phyloP scores from a whole-genome alignment of 768 basidiomycete species.

The Pleurotus platypus region DNA sequence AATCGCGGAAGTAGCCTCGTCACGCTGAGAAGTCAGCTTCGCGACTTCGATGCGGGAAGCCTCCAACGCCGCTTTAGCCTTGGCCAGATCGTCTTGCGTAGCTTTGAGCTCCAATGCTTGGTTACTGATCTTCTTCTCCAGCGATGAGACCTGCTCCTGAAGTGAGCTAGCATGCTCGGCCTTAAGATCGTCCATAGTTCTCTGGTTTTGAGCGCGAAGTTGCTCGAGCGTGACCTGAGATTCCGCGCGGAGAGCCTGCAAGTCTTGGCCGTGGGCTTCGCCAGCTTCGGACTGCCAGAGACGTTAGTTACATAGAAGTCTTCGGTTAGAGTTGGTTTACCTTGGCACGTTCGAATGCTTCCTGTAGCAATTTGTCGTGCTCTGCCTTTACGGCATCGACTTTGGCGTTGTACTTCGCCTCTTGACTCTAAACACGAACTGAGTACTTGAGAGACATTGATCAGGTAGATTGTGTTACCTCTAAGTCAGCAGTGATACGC shows the following conservation, averaged over 20 bases:
- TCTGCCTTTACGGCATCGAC: slow-evolving; percentile 65
- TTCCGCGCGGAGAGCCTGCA: slow-evolving; percentile 64
- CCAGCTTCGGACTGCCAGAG: slow-evolving; percentile 63
- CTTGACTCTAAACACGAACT: slow-evolving; percentile 50
- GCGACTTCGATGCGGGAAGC: slow-evolving; percentile 52
- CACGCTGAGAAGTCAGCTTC: slow-evolving; percentile 57
- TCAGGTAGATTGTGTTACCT: slow-evolving; percentile 42
- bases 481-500: slow-evolving; percentile 55
- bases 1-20: slow-evolving; percentile 48
- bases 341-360: slow-evolving; percentile 79
- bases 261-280: slow-evolving; percentile 61
- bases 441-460: background rate
- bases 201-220: slow-evolving; percentile 58
- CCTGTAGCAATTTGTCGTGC: slow-evolving; percentile 55
- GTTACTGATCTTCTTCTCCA: slow-evolving; percentile 62
- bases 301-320: slow-evolving; percentile 9
- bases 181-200: slow-evolving; percentile 57
- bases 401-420: slow-evolving; percentile 62
- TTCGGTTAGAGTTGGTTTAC: slow-evolving; percentile 29
- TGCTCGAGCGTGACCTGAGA: slow-evolving; percentile 68
- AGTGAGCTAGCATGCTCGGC: slow-evolving; percentile 60
- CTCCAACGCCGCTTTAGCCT: slow-evolving; percentile 62
- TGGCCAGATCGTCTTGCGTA: slow-evolving; percentile 78
- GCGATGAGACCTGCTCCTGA: slow-evolving; percentile 48
- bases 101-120: slow-evolving; percentile 76